phyloP scores from a whole-genome alignment of 1,284 basidiomycete genomes.

The Cerrena zonata region DNA sequence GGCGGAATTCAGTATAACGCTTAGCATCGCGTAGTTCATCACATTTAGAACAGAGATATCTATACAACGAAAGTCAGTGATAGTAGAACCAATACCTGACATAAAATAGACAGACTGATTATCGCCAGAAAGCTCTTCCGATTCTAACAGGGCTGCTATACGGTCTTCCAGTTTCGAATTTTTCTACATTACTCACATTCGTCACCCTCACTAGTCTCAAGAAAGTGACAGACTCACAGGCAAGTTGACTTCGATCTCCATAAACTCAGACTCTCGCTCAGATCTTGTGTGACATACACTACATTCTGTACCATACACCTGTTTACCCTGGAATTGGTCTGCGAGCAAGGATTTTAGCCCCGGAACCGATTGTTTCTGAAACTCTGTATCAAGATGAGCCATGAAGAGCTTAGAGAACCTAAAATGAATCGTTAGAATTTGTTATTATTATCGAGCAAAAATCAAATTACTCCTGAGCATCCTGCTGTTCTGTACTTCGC shows the following conservation, averaged over 20 bases:
- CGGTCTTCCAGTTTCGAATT: constrained; percentile 70
- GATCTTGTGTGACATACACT: constrained; percentile 62
- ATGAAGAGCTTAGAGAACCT: constrained; percentile 94
- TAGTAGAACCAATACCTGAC: background rate
- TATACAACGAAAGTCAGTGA: constrained; percentile 24
- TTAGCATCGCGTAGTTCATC: constrained; percentile 68
- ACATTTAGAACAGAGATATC: constrained; percentile 76
- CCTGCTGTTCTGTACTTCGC: constrained; percentile 80
- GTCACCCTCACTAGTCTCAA: constrained; percentile 1
- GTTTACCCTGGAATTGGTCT: constrained; percentile 79
- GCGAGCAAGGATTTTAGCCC: constrained; percentile 60
- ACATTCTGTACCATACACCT: constrained; percentile 76
- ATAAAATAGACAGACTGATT: constrained; percentile 59
- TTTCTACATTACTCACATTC: constrained; percentile 38
- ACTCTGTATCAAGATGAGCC: constrained; percentile 78
- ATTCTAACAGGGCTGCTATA: constrained; percentile 52
- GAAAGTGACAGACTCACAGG: constrained; percentile 42
- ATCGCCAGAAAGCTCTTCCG: constrained; percentile 72
- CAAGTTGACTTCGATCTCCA: constrained; percentile 82
- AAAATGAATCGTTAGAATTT: constrained; percentile 4
- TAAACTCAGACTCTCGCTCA: constrained; percentile 62
- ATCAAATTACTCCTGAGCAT: constrained; percentile 81
- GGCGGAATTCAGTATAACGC: constrained; percentile 61
- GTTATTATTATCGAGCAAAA: constrained; percentile 6
- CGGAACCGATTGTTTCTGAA: constrained; percentile 66